A percentile compares a stretch with the other conserved stretches of the same genome.
phyloP scores from a whole-genome alignment of 805 yeast genomes.

The Candida caryicola region DNA sequence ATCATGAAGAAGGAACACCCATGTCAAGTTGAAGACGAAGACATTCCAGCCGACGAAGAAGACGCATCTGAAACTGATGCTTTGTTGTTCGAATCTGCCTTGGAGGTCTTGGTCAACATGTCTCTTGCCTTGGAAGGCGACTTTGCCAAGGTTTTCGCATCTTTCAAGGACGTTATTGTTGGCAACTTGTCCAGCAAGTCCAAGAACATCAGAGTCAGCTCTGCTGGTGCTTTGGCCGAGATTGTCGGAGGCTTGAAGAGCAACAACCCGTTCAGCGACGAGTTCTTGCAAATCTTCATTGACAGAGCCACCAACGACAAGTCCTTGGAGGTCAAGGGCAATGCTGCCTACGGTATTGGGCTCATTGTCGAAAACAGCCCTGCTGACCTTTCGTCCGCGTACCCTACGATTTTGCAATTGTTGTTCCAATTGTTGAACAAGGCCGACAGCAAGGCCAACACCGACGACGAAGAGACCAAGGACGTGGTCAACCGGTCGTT shows the following conservation, averaged over 20 bases:
- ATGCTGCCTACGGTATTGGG: constrained; percentile 96
- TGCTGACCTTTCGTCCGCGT: constrained; percentile 60
- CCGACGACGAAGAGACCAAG: constrained; percentile 65
- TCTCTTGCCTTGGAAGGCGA: constrained; percentile 76
- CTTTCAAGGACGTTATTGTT: constrained; percentile 65
- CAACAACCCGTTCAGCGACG: constrained; percentile 63
- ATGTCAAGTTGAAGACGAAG: constrained; percentile 73
- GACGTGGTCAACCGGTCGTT: constrained; percentile 79
- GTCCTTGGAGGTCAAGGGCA: constrained; percentile 86
- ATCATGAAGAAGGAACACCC: constrained; percentile 80
- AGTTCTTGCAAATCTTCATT: constrained; percentile 66
- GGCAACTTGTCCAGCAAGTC: constrained; percentile 59
- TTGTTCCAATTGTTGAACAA: constrained; percentile 78
- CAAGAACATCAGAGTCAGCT: constrained; percentile 64
- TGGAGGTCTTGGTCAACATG: constrained; percentile 79
- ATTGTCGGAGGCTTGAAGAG: constrained; percentile 71
- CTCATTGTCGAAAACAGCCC: constrained; percentile 55
- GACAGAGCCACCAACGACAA: constrained; percentile 69
- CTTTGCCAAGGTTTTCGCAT: constrained; percentile 67
- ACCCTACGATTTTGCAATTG: constrained; percentile 69
- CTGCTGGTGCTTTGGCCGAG: constrained; percentile 90
- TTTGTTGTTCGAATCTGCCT: constrained; percentile 75
- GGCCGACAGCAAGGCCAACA: constrained; percentile 52
- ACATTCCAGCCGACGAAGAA: constrained; percentile 58
- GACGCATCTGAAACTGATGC: constrained; percentile 53